These are phyloP conservation scores for Fusarium oligoseptatum DNA, from an alignment of 2,329 filamentous ascomycete genomes.

Conservation along the genomic window DNA sequence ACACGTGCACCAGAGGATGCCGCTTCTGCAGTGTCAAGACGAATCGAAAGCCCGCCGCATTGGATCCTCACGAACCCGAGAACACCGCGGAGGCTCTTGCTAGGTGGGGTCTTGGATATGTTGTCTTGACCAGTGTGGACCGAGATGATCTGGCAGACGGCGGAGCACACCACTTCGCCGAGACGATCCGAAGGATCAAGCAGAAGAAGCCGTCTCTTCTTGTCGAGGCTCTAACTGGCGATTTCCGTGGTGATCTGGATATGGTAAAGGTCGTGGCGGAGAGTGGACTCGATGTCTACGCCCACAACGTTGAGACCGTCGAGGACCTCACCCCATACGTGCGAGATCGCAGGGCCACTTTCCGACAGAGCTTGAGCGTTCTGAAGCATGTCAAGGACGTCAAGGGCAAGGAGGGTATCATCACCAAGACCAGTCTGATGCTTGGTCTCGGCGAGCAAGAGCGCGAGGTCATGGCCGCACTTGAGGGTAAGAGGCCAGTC, in stretches of 20 bases:
- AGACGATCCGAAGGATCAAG: conserved; percentile 96
- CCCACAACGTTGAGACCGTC: conserved; percentile 96
- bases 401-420: conserved; percentile 75
- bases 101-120: conserved; percentile 94
- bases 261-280: conserved; percentile 88
- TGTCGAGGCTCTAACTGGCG: conserved; percentile 88
- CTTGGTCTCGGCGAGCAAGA: conserved; percentile 94
- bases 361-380: conserved; percentile 86
- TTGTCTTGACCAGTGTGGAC: conserved; percentile 94
- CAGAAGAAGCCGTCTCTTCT: conserved; percentile 81
- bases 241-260: conserved; percentile 86
- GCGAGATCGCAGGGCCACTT: conserved; percentile 89
- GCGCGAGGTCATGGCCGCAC: conserved; percentile 82
- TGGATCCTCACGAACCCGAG: conserved; percentile 97
- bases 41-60: conserved; percentile 76
- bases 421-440: conserved; percentile 99
- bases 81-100: conserved; percentile 94
- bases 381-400: conserved; percentile 85
- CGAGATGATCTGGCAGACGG: conserved; percentile 92
- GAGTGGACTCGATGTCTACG: conserved; percentile 94
- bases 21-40: conserved; percentile 99
- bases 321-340: conserved; percentile 92
- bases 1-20: conserved; percentile 96
- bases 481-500: conserved; percentile 68
- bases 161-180: conserved; percentile 89